A percentile compares a stretch with the other conserved stretches of the same genome.
Evolutionary conservation across 345 rosid species (phyloP).

Genomic region (Eucalyptus viminalis): DNA sequence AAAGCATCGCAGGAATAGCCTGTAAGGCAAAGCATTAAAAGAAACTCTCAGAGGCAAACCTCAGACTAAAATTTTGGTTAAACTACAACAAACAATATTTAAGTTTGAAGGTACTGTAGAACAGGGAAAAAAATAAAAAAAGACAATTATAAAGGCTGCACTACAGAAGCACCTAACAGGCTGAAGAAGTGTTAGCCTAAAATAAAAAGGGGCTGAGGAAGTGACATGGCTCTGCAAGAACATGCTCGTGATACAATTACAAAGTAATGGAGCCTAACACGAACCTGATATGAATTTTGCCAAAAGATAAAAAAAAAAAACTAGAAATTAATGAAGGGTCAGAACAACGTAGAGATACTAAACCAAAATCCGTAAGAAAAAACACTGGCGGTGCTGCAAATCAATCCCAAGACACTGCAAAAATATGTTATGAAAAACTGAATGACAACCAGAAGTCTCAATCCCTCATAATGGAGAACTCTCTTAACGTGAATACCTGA

Average conservation of each 20-base stretch:
- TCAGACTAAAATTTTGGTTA: neutral
- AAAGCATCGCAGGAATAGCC: constrained; percentile 97
- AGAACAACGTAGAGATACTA: neutral
- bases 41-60: neutral
- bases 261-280: neutral
- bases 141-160: neutral
- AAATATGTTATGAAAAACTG: neutral
- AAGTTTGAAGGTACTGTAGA: neutral
- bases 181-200: neutral
- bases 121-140: neutral
- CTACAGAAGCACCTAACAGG: neutral
- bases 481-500: neutral
- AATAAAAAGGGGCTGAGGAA: neutral
- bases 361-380: neutral
- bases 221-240: neutral
- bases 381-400: neutral
- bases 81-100: neutral
- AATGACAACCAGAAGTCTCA: neutral
- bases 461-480: neutral
- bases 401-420: neutral
- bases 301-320: neutral
- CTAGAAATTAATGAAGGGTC: neutral
- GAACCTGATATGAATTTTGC: neutral
- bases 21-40: constrained; percentile 6
- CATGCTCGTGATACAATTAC: neutral